Evolutionary conservation across 1,139 yeast species (phyloP).

Genomic region (Lodderomyces theae): DNA sequence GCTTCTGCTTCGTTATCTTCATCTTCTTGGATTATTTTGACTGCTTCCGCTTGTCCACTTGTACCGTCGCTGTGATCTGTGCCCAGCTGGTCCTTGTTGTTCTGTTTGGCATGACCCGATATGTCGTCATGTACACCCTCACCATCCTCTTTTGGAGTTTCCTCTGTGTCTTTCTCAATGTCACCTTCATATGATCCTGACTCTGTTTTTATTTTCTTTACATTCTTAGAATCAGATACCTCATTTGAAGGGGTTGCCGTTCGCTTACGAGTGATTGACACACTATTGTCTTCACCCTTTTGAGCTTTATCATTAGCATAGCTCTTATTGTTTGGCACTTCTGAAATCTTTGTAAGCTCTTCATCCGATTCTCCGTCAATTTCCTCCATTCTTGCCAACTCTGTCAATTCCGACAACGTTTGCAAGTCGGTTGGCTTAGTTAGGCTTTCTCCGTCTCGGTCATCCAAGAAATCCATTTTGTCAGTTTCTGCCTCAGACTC

Average conservation of each 20-base stretch:
- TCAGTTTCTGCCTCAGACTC: constrained; percentile 83
- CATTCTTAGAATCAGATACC: constrained; percentile 4
- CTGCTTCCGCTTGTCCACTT: constrained; percentile 9
- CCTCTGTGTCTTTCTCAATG: constrained; percentile 14
- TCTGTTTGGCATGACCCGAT: background rate
- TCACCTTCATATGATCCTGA: constrained; percentile 7
- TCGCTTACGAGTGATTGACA: constrained; percentile 8
- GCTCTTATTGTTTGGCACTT: constrained; percentile 4
- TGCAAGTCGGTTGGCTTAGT: constrained; percentile 34
- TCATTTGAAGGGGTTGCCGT: constrained; percentile 3
- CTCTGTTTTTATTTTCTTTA: constrained; percentile 11
- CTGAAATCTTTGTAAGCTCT: constrained; percentile 10
- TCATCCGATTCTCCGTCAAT: constrained; percentile 27
- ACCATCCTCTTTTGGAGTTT: constrained; percentile 17
- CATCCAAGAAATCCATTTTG: constrained; percentile 58
- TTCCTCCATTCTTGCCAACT: constrained; percentile 41
- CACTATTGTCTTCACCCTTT: constrained; percentile 4
- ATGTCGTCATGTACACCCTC: background rate
- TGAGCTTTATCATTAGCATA: background rate
- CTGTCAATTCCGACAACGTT: constrained; percentile 40
- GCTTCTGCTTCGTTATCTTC: constrained; percentile 8
- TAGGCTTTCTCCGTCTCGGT: constrained; percentile 16
- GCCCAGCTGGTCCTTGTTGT: background rate
- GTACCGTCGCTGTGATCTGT: background rate
- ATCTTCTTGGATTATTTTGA: constrained; percentile 1